Evolutionary conservation across 441 rosid species (phyloP).

Genomic region (Jatropha podagrica): DNA sequence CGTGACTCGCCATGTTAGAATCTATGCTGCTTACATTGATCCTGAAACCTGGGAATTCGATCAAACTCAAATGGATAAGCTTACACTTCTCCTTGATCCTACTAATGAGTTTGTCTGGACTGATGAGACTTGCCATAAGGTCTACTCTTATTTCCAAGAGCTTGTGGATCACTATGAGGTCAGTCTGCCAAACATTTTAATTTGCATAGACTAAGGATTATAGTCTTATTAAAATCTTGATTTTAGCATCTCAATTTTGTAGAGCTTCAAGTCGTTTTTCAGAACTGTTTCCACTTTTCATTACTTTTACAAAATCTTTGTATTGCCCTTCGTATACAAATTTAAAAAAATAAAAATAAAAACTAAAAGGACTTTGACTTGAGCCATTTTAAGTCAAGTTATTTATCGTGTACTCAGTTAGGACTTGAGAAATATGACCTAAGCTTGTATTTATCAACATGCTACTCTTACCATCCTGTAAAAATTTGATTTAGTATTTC

Average conservation of each 20-base stretch:
- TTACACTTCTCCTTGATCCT: conserved; percentile 85
- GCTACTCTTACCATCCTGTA: neutral
- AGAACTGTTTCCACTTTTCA: too few species aligned
- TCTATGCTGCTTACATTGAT: conserved; percentile 90
- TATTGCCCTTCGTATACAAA: too few species aligned
- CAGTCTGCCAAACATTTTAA: conserved; percentile 11
- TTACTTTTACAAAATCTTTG: too few species aligned
- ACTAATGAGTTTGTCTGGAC: conserved; percentile 85
- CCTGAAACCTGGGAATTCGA: conserved; percentile 85
- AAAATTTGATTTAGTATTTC: neutral
- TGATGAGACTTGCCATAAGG: conserved; percentile 60
- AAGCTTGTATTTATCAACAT: neutral
- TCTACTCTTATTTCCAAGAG: conserved; percentile 83
- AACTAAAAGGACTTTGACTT: neutral
- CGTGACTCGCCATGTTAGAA: conserved; percentile 80
- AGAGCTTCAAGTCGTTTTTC: neutral
- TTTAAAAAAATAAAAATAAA: too few species aligned
- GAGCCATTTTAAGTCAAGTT: neutral
- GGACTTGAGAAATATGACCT: neutral
- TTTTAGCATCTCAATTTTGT: neutral
- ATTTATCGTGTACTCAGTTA: neutral
- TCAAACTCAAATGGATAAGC: conserved; percentile 91
- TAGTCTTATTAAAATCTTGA: neutral
- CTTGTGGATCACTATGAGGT: conserved; percentile 99
- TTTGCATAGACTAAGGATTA: neutral